Percentiles rank a stretch among this genome's conserved stretches.
phyloP scores from a whole-genome alignment of 164 flowering plant species.

The Kingdonia uniflora region DNA sequence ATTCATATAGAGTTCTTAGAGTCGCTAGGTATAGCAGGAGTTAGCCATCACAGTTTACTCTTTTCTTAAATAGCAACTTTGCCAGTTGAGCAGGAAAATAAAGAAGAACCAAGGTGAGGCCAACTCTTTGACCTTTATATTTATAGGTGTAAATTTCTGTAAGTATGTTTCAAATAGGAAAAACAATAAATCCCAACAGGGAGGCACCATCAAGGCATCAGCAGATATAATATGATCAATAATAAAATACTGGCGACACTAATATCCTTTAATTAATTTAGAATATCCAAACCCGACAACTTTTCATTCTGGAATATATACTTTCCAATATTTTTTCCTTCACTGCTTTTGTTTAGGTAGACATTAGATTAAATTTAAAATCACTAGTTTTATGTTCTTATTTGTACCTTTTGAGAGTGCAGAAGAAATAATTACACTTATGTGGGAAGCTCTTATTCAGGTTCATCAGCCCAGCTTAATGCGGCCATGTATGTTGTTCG shows the following conservation, averaged over 20 bases:
- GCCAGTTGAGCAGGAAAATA: slow-evolving; percentile 38
- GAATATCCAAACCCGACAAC: not conserved
- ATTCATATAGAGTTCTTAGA: slow-evolving; percentile 60
- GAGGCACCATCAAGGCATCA: not conserved
- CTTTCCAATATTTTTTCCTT: not conserved
- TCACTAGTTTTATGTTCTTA: not conserved
- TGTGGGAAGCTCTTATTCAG: slow-evolving; percentile 24
- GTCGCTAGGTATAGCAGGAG: slow-evolving; percentile 75
- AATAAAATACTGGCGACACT: not conserved
- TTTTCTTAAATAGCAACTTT: slow-evolving; percentile 79
- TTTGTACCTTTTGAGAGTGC: slow-evolving; percentile 5
- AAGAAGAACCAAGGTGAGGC: slow-evolving; percentile 33
- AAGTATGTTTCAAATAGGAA: not conserved
- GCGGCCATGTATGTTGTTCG: slow-evolving; percentile 42
- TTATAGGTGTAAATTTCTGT: not conserved
- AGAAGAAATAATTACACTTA: slow-evolving; percentile 23
- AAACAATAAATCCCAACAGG: no score
- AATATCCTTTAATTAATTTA: not conserved
- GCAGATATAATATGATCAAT: not conserved
- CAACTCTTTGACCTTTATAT: not conserved
- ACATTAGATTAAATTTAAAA: not conserved
- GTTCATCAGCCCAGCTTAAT: slow-evolving; percentile 26
- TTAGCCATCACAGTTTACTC: slow-evolving; percentile 91
- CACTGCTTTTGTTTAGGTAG: not conserved
- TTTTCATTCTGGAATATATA: not conserved